Evolutionary conservation across 2,329 filamentous ascomycete species (phyloP).

Genomic region (Ambrosiella beaveri): DNA sequence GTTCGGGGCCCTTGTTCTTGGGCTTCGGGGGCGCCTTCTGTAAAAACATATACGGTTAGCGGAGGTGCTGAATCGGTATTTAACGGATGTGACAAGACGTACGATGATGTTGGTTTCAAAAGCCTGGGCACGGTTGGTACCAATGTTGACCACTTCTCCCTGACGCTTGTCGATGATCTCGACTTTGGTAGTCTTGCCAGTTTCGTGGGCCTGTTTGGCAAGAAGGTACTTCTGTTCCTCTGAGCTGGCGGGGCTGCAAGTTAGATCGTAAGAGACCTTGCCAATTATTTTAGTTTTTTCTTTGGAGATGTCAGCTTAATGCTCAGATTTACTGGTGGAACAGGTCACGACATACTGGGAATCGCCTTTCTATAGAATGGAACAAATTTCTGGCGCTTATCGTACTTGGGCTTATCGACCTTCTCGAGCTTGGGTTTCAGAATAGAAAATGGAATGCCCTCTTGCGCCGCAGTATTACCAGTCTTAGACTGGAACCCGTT

Average conservation of each 20-base stretch:
- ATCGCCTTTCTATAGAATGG: conserved; percentile 56
- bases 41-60: conserved; percentile 13
- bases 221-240: conserved; percentile 49
- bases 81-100: conserved; percentile 19
- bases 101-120: conserved; percentile 38
- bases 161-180: conserved; percentile 24
- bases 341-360: conserved; percentile 24
- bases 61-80: conserved; percentile 5
- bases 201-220: conserved; percentile 31
- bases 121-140: conserved; percentile 18
- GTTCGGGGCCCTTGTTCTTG: conserved; percentile 48
- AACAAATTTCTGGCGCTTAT: conserved; percentile 24
- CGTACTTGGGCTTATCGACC: conserved; percentile 30
- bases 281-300: conserved; percentile 66
- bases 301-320: conserved; percentile 19
- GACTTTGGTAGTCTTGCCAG: conserved; percentile 36
- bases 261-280: conserved; percentile 58
- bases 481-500: conserved; percentile 46
- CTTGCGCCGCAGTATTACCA: conserved; percentile 38
- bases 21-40: conserved; percentile 36
- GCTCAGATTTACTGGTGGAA: neutral
- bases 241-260: conserved; percentile 55
- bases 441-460: conserved; percentile 41
- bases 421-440: conserved; percentile 27
- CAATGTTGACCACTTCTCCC: conserved; percentile 10